phyloP scores from a whole-genome alignment of 208 protist species.

The Wallacemonas sp. region DNA sequence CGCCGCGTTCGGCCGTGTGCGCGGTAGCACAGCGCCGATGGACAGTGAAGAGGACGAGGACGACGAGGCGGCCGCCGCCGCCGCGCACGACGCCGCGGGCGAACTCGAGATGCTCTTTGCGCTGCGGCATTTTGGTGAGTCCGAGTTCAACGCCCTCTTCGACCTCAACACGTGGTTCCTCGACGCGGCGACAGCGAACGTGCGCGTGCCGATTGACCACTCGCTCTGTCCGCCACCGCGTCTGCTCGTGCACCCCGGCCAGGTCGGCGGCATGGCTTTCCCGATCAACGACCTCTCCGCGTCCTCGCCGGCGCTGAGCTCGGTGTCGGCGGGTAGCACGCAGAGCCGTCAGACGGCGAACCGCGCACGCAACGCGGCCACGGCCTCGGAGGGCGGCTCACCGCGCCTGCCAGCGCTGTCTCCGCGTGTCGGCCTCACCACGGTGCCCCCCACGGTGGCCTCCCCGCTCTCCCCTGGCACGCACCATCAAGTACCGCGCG shows the following conservation, averaged over 20 bases:
- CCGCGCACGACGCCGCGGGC: constrained; percentile 7
- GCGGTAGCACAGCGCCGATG: too few species aligned
- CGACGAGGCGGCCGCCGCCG: constrained; percentile 7
- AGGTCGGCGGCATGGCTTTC: constrained; percentile 13
- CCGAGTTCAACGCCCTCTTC: constrained; percentile 79
- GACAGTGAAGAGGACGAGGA: constrained; percentile 19
- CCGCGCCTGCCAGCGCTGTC: constrained; percentile 6
- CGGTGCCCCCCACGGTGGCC: too few species aligned
- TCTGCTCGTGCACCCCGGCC: constrained; percentile 3
- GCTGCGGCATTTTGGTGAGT: constrained; percentile 57
- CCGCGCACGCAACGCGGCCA: background rate
- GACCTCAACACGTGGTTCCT: constrained; percentile 77
- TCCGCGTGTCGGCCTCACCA: background rate
- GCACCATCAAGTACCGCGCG: constrained; percentile 8
- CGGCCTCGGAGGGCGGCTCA: background rate
- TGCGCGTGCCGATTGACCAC: constrained; percentile 45
- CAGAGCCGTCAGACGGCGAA: constrained; percentile 3
- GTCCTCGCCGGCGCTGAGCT: constrained; percentile 9
- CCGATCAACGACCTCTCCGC: constrained; percentile 4
- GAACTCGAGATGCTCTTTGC: constrained; percentile 27
- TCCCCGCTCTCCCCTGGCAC: background rate
- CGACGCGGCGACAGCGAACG: constrained; percentile 76
- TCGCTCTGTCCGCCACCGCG: constrained; percentile 20
- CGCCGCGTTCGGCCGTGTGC: background rate
- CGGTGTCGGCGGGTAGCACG: constrained; percentile 3